Evolutionary conservation across 1,284 basidiomycete species (phyloP).

Genomic region (Cryptococcus hybrid): DNA sequence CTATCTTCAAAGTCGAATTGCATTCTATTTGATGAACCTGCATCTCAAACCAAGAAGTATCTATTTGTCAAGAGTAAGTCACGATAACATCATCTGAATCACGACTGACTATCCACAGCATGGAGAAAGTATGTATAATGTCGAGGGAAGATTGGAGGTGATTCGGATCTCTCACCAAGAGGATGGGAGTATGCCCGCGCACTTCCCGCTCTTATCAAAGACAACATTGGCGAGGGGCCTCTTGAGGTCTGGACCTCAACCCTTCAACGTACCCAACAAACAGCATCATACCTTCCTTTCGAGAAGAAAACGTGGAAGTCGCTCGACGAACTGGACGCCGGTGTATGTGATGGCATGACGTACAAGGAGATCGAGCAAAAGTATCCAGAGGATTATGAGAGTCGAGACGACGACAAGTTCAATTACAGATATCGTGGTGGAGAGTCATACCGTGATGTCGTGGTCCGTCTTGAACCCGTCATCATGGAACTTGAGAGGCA

Average conservation of each 20-base stretch:
- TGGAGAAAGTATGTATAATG: slow-evolving; percentile 96
- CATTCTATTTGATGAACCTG: slow-evolving; percentile 98
- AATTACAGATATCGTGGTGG: slow-evolving; percentile 96
- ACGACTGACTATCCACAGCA: slow-evolving; percentile 61
- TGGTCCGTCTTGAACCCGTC: slow-evolving; percentile 93
- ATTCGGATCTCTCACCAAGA: slow-evolving; percentile 78
- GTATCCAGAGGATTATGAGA: slow-evolving; percentile 99
- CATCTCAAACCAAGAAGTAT: slow-evolving; percentile 96
- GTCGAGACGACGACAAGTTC: slow-evolving; percentile 98
- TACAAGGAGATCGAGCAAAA: slow-evolving; percentile 97
- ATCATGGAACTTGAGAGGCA: slow-evolving; percentile 99
- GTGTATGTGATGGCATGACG: slow-evolving; percentile 99
- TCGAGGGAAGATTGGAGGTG: slow-evolving; percentile 96
- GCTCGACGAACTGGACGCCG: slow-evolving; percentile 95
- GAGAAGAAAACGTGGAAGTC: slow-evolving; percentile 98
- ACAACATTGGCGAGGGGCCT: slow-evolving; percentile 76
- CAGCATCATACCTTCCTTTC: slow-evolving; percentile 77
- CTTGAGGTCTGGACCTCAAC: slow-evolving; percentile 98
- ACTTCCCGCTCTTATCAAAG: slow-evolving; percentile 80
- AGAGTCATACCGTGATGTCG: slow-evolving; percentile 93
- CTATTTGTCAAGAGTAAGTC: slow-evolving; percentile 84
- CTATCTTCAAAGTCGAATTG: slow-evolving; percentile 93
- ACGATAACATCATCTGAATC: neutral
- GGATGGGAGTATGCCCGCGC: slow-evolving; percentile 84
- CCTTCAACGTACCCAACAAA: slow-evolving; percentile 87